Base-by-base conservation (phyloP, 352 stramenopile species). In the Peronospora tabacina region DNA sequence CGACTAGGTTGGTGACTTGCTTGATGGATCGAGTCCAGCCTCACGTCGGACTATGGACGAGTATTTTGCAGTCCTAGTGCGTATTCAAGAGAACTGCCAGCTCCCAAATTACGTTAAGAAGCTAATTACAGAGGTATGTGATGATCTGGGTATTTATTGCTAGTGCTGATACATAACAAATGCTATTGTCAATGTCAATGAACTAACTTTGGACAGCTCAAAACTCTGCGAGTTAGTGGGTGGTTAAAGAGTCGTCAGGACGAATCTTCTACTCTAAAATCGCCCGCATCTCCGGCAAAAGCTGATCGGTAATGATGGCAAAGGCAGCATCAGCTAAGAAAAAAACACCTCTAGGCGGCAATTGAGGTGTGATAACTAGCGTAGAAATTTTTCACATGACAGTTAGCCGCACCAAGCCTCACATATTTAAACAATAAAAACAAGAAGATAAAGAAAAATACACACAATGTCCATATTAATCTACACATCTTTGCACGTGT, bases 1-100 rank as follows among this genome's bases (percentile, higher is more conserved):
- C 30, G 13, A 36, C 13, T 44, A 89, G 77, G 72, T 90, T 24
- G 80, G 80, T 15, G 80, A 90, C 60, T 55, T 90, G 34, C 66
- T 90, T 22, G 80, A 90, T 41, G 77, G 80, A 7, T 90, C 78
- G 11, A 89, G 77, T 58, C 80, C 80, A n/a, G 80, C 80, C 13
- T 90, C 80, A 17, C 58, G 80, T 29, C 64, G 76, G 64, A 90
- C 73, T 13, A 88, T 87, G 80, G 80, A 90, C 48, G 80, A 90
- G 34, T 90, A 90, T 54, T 88, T 90, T 37, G 66, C 72, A 24
- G 77, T 86, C 10, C 55, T 90, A 7, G 45, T 73, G 29, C 77
- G 78, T 8, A 68, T 90, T 35, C 50, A 55, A 4, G 61, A 79
- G 13, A 68, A 82, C 48, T 53, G 37, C 20, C 15, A 65, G 8